Conservation (phyloP, 441 rosid species). For the Gossypium trilobum region DNA sequence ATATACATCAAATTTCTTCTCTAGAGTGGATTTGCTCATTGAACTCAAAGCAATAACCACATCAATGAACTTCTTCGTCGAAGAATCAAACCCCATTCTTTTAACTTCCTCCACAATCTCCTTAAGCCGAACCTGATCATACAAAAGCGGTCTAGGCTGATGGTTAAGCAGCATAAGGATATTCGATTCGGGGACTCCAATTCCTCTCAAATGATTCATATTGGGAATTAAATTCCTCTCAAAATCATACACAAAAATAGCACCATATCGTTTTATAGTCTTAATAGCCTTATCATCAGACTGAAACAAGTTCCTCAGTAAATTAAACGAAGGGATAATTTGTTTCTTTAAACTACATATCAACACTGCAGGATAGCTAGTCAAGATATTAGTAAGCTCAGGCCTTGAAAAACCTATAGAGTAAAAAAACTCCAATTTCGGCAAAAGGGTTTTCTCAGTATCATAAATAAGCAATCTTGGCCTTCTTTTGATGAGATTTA, state of each 20-base stretch:
- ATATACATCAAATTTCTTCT: constrained; percentile 14
- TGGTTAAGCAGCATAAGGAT: neutral
- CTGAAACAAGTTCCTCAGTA: constrained; percentile 9
- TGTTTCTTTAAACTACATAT: constrained; percentile 15
- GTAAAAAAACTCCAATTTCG: constrained; percentile 28
- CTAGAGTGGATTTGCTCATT: constrained; percentile 18
- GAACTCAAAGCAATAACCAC: neutral
- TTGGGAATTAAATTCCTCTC: neutral
- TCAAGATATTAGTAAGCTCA: constrained; percentile 14
- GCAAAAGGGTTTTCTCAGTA: constrained; percentile 20
- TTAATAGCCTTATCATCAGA: constrained; percentile 13
- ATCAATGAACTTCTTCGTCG: neutral
- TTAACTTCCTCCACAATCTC: constrained; percentile 8
- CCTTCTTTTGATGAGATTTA: neutral
- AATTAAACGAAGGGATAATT: constrained; percentile 22
- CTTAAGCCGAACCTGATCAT: neutral
- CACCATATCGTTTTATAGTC: neutral
- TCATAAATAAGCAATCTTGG: constrained; percentile 16
- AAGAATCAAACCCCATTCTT: constrained; percentile 25
- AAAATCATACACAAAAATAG: neutral
- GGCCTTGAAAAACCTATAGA: constrained; percentile 24
- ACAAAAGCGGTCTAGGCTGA: neutral
- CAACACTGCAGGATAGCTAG: constrained; percentile 9
- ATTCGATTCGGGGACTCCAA: constrained; percentile 20
- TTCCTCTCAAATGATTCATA: neutral